These are phyloP conservation scores for Fraxinus albicans DNA, from an alignment of 305 asterid species.

Conservation along the genomic window DNA sequence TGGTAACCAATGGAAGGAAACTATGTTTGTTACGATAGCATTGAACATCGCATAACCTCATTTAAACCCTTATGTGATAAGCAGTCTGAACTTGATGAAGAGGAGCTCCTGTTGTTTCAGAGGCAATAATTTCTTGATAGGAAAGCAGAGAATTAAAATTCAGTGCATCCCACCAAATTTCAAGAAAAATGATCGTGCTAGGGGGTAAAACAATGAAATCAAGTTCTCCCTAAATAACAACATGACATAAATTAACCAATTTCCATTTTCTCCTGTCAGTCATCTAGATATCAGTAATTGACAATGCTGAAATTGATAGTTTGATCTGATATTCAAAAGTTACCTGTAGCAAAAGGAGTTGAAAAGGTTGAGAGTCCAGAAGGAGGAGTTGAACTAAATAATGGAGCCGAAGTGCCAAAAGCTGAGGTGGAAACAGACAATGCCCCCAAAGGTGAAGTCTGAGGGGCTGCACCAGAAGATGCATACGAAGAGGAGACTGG, in stretches of 20 bases:
- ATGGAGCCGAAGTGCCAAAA: slow-evolving; percentile 47
- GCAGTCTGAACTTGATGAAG: not conserved
- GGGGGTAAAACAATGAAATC: not conserved
- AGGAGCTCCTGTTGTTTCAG: not conserved
- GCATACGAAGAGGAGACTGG: slow-evolving; percentile 55
- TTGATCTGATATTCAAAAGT: slow-evolving; percentile 1
- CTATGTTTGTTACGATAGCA: not conserved
- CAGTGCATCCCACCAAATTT: not conserved
- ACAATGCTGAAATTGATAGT: not conserved
- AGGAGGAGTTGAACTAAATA: slow-evolving; percentile 60
- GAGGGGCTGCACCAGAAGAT: slow-evolving; percentile 58
- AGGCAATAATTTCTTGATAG: not conserved
- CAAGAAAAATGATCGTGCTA: not conserved
- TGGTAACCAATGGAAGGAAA: not conserved
- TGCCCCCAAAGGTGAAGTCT: slow-evolving; percentile 62
- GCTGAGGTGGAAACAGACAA: slow-evolving; percentile 54
- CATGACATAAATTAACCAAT: not conserved
- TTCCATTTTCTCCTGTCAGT: not conserved
- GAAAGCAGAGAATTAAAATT: not conserved
- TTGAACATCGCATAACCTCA: not conserved
- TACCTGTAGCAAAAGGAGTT: slow-evolving; percentile 84
- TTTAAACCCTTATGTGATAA: not conserved
- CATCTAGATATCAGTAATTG: slow-evolving; percentile 12
- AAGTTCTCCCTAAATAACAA: not conserved
- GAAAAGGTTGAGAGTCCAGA: slow-evolving; percentile 26